Evolutionary conservation across 1,139 yeast species (phyloP).

Genomic region (Wickerhamiella pararugosa): DNA sequence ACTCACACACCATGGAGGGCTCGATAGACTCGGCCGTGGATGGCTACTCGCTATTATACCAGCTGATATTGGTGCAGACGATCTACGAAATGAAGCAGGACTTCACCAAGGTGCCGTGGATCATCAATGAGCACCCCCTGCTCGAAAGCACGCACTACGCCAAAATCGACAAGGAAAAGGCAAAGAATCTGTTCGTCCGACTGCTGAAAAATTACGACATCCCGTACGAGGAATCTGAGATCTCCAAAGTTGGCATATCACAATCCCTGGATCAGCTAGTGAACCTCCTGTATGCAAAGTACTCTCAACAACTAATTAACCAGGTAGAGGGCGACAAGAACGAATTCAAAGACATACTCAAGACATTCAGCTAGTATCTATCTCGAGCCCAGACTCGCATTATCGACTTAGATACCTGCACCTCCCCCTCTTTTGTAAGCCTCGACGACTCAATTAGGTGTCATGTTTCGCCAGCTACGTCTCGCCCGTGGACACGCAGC

Average conservation of each 20-base stretch:
- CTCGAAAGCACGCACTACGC: slow-evolving; percentile 9
- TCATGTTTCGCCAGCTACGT: too few species aligned
- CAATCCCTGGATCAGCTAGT: slow-evolving; percentile 20
- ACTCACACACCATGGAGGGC: slow-evolving; percentile 1
- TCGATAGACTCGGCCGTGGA: neutral
- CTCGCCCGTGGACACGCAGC: too few species aligned
- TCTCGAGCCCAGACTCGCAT: too few species aligned
- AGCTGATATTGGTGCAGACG: slow-evolving; percentile 24
- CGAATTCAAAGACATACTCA: slow-evolving; percentile 15
- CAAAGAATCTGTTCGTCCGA: slow-evolving; percentile 17
- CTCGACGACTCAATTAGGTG: too few species aligned
- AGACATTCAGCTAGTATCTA: neutral
- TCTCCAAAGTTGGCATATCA: neutral
- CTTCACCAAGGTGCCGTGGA: slow-evolving; percentile 20
- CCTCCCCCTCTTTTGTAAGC: too few species aligned
- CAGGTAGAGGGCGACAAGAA: slow-evolving; percentile 19
- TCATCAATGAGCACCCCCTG: slow-evolving; percentile 23
- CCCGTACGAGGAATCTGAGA: slow-evolving; percentile 9
- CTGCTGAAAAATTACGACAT: slow-evolving; percentile 19
- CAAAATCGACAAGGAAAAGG: slow-evolving; percentile 12
- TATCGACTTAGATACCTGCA: too few species aligned
- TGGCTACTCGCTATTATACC: slow-evolving; percentile 15
- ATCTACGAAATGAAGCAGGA: slow-evolving; percentile 24
- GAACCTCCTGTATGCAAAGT: slow-evolving; percentile 20
- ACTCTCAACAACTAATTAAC: slow-evolving; percentile 18